Base-by-base conservation (phyloP, 2,329 filamentous ascomycete genomes). In the Stachybotrys chartarum region DNA sequence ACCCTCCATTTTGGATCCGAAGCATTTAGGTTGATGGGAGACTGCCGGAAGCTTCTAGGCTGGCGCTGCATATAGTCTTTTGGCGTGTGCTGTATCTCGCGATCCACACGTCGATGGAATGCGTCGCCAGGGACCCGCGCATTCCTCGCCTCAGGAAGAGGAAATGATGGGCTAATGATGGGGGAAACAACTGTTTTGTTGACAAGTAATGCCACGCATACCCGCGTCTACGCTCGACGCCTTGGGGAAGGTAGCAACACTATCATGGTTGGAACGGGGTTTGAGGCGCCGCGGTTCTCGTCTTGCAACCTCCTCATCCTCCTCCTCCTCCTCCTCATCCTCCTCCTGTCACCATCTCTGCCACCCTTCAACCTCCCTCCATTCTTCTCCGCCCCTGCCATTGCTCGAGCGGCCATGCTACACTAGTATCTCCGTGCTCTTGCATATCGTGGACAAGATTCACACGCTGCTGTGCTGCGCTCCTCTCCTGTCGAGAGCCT, bases 51-150 rank as follows among this genome's bases (percentile, higher is more conserved):
- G 24, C 24, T 24, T 24, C 24, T 24, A 24, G 24, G 24, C 24
- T 24, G 24, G 24, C 24, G 24, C 24, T 24, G 24, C 3, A 24
- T 24, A 24, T 24, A 24, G 24, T 24, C 24, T 24, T 24, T 24
- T 24, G 24, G 24, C 24, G 24, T 24, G 24, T 24, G 24, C 24
- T 24, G 24, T 48, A n/a, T 52, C n/a, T 44, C 30, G 56, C 55
- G 58, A n/a, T 57, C 54, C 54, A n/a, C 18, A 30, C 16, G 8
- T 44, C 31, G 52, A 60, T 67, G 64, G 64, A 67, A 67, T 67
- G 64, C 63, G 63, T 58, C 53, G 57, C 59, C 62, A 63, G 61
- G 59, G 63, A 57, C 61, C 58, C 60, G 56, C 58, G 55, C 64
- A 67, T 67, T 67, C 64, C 64, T 63, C 59, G 55, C 61, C 45